Conservation (phyloP, 1,284 basidiomycete species). For the Cerioporus squamosus region DNA sequence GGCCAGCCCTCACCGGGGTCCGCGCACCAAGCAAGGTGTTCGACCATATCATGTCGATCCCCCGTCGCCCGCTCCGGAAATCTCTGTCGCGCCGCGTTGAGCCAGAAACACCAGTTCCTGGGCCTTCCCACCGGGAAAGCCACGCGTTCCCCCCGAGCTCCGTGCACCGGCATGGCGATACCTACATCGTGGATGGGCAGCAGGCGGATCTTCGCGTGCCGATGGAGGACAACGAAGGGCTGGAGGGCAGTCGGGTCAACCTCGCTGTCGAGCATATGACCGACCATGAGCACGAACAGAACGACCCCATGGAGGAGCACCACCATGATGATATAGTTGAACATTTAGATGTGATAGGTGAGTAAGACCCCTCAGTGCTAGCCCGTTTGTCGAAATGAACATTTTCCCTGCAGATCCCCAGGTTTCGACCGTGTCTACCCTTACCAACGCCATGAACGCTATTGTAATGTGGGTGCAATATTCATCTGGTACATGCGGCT, state of each 20-base stretch:
- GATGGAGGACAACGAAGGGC: conserved; percentile 37
- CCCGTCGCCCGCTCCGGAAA: conserved; percentile 3
- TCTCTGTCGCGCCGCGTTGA: background rate
- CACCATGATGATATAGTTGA: conserved; percentile 79
- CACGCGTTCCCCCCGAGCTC: background rate
- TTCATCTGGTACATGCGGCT: background rate
- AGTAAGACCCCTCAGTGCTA: conserved; percentile 11
- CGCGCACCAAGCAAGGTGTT: conserved; percentile 33
- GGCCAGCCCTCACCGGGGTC: conserved; percentile 1
- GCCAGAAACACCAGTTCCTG: background rate
- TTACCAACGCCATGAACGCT: conserved; percentile 81
- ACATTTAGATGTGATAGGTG: conserved; percentile 79
- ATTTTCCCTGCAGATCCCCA: conserved; percentile 60
- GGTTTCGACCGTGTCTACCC: conserved; percentile 68
- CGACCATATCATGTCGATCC: conserved; percentile 30
- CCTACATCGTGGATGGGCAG: conserved; percentile 33
- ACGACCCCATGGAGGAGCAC: conserved; percentile 35
- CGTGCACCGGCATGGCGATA: conserved; percentile 6
- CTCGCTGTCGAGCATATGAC: conserved; percentile 15
- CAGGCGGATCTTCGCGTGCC: conserved; percentile 38
- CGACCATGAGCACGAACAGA: conserved; percentile 15
- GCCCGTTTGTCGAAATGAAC: background rate
- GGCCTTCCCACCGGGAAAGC: conserved; percentile 12
- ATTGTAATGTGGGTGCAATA: conserved; percentile 59
- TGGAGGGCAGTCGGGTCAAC: conserved; percentile 43